Evolutionary conservation across 2,329 filamentous ascomycete genomes (phyloP), one percentile per base, ranked within the genome.

Genomic region (Cercospora sp.): DNA sequence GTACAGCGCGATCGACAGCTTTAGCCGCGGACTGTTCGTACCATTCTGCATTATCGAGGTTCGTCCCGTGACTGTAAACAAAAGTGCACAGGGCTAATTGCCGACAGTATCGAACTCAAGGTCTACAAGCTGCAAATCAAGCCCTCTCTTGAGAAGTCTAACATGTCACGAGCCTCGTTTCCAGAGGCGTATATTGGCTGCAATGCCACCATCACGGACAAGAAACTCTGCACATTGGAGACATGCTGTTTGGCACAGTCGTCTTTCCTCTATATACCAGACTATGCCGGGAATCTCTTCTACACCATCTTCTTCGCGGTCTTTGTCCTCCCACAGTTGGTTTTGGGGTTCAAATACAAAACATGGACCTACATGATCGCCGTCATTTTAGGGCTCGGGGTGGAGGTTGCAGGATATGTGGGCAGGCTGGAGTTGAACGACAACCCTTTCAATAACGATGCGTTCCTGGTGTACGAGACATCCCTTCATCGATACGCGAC

Each of bases 351-450:
- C 63, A 80, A 78, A 63, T 85, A 83, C 74, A 82, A 81, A 66
- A 86, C 86, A 71, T 88, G 85, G 83, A 86, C 85, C 5, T 87
- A 85, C 74, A 81, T 83, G 78, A 76, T 83, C 32, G 85, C 83
- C 0, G 79, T 87, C 67, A 58, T 75, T n/a, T 32, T 70, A 28
- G 86, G 85, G 8, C 81, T 84, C 7, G 68, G 84, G 3, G 81
- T 85, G 55, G 86, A 88, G 73, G 77, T 82, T 30, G 75, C 87
- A 1, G 88, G 88, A 8, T 89, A 89, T 73, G 79, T 81, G 12
- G 86, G 85, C 2, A 82, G 87, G 24, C 74, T 89, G 34, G 76
- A 85, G 70, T 80, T 88, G 77, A 78, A 85, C 76, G 72, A 81
- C 61, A 85, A 88, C 71, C 84, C 85, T 0, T 88, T 85, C 78